A percentile compares a stretch with the other conserved stretches of the same genome.
Evolutionary conservation across 257 asterid species (phyloP).

Genomic region (Vinca minor): DNA sequence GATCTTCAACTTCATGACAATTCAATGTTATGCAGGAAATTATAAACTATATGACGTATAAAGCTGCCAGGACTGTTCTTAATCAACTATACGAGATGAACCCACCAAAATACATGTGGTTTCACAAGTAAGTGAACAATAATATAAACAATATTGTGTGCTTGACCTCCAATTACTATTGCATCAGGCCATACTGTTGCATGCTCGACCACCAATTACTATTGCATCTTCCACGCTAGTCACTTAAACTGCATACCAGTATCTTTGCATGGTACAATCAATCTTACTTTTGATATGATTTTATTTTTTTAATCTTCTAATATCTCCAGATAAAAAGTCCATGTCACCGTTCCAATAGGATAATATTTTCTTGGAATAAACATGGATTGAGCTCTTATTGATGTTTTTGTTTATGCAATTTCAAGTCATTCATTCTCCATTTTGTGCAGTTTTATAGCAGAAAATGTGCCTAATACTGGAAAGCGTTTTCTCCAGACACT

Average conservation of each 20-base stretch:
- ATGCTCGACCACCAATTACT: not conserved
- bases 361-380: not conserved
- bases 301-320: not conserved
- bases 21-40: conserved; percentile 31
- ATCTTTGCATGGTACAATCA: not conserved
- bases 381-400: not conserved
- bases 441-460: conserved; percentile 46
- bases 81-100: conserved; percentile 67
- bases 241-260: not conserved
- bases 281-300: too few species aligned
- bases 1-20: conserved; percentile 2
- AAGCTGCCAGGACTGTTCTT: conserved; percentile 66
- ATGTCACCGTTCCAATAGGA: not conserved
- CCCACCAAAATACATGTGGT: conserved; percentile 55
- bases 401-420: not conserved
- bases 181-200: not conserved
- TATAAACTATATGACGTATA: conserved; percentile 43
- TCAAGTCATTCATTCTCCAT: not conserved
- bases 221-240: not conserved
- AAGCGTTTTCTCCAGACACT: conserved; percentile 49
- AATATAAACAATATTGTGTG: not conserved
- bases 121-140: conserved; percentile 45
- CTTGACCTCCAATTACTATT: not conserved
- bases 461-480: conserved; percentile 37
- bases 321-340: not conserved